Conservation (phyloP, 345 rosid genomes). For the Salix arbutifolia region DNA sequence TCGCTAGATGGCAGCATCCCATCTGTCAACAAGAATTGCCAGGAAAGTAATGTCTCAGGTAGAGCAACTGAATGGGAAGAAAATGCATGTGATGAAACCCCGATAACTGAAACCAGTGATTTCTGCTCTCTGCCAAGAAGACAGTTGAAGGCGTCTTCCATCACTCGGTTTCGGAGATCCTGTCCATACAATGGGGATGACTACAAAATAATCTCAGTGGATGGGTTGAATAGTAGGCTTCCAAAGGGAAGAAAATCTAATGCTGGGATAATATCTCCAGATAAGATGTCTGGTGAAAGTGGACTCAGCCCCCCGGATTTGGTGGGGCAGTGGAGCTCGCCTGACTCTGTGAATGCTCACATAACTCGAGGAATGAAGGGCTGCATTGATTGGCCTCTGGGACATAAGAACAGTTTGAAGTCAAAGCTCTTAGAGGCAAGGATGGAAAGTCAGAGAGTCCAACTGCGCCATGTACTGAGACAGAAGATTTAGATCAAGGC, state of each 20-base stretch:
- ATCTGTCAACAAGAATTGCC: conserved; percentile 42
- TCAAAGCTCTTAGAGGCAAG: conserved; percentile 90
- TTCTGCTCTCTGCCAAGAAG: conserved; percentile 49
- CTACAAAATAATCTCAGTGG: conserved; percentile 64
- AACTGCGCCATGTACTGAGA: conserved; percentile 77
- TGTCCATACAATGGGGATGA: conserved; percentile 52
- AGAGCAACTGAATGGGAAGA: conserved; percentile 61
- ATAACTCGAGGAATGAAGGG: conserved; percentile 84
- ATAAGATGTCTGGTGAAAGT: conserved; percentile 57
- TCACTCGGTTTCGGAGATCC: conserved; percentile 73
- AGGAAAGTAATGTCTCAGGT: conserved; percentile 45
- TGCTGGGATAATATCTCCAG: conserved; percentile 52
- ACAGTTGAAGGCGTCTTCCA: conserved; percentile 59
- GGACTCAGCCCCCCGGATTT: conserved; percentile 57
- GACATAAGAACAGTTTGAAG: conserved; percentile 80
- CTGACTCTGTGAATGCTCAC: conserved; percentile 64
- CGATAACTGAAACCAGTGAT: conserved; percentile 59
- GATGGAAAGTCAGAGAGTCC: conserved; percentile 77
- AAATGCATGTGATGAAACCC: conserved; percentile 49
- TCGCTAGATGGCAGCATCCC: conserved; percentile 60
- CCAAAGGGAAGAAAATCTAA: conserved; percentile 72
- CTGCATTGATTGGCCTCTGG: conserved; percentile 96
- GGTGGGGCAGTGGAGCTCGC: conserved; percentile 77
- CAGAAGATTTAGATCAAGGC: conserved; percentile 61
- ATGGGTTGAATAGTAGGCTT: conserved; percentile 59